Conservation (phyloP, 164 flowering plant species). For the Macadamia integrifolia region DNA sequence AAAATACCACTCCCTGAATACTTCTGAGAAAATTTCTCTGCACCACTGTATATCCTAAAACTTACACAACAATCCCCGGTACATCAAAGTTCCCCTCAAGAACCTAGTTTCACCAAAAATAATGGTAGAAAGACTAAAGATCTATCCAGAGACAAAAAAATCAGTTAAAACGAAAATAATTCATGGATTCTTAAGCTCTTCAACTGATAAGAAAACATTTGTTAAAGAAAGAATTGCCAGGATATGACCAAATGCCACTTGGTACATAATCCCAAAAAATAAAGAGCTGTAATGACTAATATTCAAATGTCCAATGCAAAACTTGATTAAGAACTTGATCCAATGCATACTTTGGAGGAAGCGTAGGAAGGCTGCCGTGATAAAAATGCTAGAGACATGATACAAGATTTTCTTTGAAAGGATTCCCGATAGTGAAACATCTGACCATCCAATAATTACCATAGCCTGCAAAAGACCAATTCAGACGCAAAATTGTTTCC, state of each 20-base stretch:
- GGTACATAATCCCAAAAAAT: background rate
- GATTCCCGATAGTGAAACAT: constrained; percentile 39
- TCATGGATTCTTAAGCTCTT: background rate
- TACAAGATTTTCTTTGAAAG: constrained; percentile 46
- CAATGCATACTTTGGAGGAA: constrained; percentile 65
- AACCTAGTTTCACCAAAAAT: too few species aligned
- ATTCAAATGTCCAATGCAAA: background rate
- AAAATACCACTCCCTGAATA: too few species aligned
- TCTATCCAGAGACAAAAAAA: too few species aligned
- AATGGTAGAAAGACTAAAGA: too few species aligned
- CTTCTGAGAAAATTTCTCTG: too few species aligned
- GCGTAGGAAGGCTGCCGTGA: constrained; percentile 86
- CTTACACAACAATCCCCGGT: too few species aligned
- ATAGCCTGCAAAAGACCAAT: constrained; percentile 48
- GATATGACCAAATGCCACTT: too few species aligned
- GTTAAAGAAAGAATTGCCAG: too few species aligned
- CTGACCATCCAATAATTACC: constrained; percentile 72
- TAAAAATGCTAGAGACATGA: constrained; percentile 78
- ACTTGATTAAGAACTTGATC: constrained; percentile 1
- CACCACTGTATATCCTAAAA: too few species aligned
- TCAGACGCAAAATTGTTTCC: background rate
- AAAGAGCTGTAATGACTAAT: background rate
- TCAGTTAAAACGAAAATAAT: too few species aligned
- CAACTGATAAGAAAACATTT: too few species aligned
- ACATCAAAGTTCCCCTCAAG: too few species aligned